Percentiles rank a stretch among this genome's conserved stretches.
Conservation (phyloP, 768 basidiomycete species). For the Trametes cingulata region DNA sequence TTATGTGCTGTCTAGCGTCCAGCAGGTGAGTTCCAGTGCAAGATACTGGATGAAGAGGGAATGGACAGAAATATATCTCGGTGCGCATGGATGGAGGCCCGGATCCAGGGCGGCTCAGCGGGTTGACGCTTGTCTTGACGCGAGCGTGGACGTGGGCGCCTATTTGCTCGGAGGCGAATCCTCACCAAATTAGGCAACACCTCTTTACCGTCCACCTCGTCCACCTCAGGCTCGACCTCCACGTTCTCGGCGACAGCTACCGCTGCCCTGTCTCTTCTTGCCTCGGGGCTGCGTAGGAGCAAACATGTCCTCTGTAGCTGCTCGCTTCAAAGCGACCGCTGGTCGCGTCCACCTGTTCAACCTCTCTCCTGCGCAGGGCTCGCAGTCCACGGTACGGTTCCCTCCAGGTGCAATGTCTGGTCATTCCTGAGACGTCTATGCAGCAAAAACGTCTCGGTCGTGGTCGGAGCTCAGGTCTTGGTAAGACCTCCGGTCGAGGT, state of each 20-base stretch:
- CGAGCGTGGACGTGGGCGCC: background rate
- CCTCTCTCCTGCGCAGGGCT: slow-evolving; percentile 67
- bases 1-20: background rate
- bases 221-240: background rate
- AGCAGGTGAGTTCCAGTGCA: background rate
- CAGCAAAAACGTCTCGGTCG: slow-evolving; percentile 95
- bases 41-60: background rate
- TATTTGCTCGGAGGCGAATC: background rate
- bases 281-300: background rate
- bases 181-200: background rate
- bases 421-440: background rate
- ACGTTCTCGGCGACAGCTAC: background rate
- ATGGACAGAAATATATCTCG: background rate
- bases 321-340: slow-evolving; percentile 38
- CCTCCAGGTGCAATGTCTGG: background rate
- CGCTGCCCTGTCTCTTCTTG: background rate
- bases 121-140: background rate
- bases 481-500: slow-evolving; percentile 91
- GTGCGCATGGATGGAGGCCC: slow-evolving; percentile 11
- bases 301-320: slow-evolving; percentile 37
- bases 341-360: slow-evolving; percentile 67
- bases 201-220: slow-evolving; percentile 12
- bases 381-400: slow-evolving; percentile 61
- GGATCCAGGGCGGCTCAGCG: background rate
- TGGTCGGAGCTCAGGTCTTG: slow-evolving; percentile 88